Base-by-base conservation (phyloP, 768 basidiomycete genomes). In the Kwoniella pini region DNA sequence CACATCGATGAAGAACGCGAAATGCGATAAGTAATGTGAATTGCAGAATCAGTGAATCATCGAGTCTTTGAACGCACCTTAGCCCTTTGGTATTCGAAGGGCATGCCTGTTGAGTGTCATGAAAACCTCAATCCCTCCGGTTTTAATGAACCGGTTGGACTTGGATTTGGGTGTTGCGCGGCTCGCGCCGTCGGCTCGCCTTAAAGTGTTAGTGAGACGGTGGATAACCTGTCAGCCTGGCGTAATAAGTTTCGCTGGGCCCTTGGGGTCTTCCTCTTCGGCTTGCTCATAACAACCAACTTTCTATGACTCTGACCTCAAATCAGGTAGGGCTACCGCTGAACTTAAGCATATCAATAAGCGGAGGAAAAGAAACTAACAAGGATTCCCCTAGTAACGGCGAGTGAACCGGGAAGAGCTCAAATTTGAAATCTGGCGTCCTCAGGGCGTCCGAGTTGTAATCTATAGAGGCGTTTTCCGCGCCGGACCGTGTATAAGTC, bases 341-440 rank as follows among this genome's bases (percentile, higher is more conserved):
- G 85, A 87, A 87, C 85, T 87, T 87, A 87, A 87, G 87, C 86
- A 87, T 87, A 87, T 87, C 85, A 88, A 86, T 87, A 87, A 88
- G 87, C 84, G 84, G 86, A 87, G 87, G 87, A 87, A 87, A 88
- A 88, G 87, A 87, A 88, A 88, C 86, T 87, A 88, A 88, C 87
- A 84, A 86, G 86, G 87, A 87, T 87, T 88, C 85, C 87, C 85
- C 83, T 85, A 87, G 87, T 87, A 87, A 85, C 87, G 85, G 86
- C 85, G 84, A 87, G 87, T 86, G 87, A 87, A 88, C 84, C 81
- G 84, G 86, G 85, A 88, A 84, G 80, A 86, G 85, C 86, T 87
- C 86, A 87, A 87, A 86, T 86, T 87, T 86, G 81, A 82, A 87
- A 87, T 86, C 86, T 86, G 86, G 83, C 81, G 73, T 82, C 80